A percentile compares a stretch with the other conserved stretches of the same genome.
phyloP scores from a whole-genome alignment of 345 rosid species.

The Salix brachista region DNA sequence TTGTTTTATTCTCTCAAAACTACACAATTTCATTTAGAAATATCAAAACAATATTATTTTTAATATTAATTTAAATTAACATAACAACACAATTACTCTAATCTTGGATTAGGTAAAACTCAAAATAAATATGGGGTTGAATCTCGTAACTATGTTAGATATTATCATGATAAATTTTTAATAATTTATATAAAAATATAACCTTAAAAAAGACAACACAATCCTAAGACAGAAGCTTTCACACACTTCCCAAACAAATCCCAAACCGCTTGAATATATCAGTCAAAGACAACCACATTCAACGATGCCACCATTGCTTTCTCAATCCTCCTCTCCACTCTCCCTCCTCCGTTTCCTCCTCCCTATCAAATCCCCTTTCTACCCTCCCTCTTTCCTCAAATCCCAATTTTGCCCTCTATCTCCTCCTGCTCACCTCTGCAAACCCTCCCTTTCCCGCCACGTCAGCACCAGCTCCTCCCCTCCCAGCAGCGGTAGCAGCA shows the following conservation, averaged over 20 bases:
- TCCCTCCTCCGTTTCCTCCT: conserved; percentile 33
- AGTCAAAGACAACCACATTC: background rate
- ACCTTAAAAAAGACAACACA: too few species aligned
- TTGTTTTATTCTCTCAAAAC: too few species aligned
- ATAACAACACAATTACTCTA: too few species aligned
- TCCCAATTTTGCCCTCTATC: conserved; percentile 15
- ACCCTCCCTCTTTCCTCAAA: conserved; percentile 28
- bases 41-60: too few species aligned
- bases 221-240: too few species aligned
- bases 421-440: background rate
- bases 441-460: conserved; percentile 34
- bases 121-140: too few species aligned
- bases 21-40: too few species aligned
- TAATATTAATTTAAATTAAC: too few species aligned
- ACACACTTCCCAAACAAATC: background rate
- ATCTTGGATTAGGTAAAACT: too few species aligned
- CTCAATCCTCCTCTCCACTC: conserved; percentile 36
- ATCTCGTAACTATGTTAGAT: too few species aligned
- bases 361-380: conserved; percentile 17
- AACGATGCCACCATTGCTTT: background rate
- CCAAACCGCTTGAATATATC: background rate
- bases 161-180: too few species aligned
- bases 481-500: conserved; percentile 16
- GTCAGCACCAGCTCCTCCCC: conserved; percentile 15
- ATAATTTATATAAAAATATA: too few species aligned